phyloP scores from a whole-genome alignment of 1,284 basidiomycete genomes.

The Stereum hirsutum region DNA sequence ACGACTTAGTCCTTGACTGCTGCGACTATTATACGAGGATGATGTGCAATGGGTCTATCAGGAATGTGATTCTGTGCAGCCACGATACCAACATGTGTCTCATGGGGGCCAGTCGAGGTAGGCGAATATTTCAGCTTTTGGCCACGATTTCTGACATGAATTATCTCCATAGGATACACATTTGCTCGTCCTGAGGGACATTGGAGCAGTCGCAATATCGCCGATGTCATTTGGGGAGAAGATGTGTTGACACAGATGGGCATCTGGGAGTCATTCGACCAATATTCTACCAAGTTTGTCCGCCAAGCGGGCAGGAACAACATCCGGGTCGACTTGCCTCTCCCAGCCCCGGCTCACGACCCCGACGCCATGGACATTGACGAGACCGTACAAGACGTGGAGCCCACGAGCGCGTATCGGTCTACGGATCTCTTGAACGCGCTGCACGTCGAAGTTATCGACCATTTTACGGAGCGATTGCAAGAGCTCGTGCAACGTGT shows the following conservation, averaged over 20 bases:
- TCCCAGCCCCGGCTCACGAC: neutral
- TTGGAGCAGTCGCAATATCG: constrained; percentile 24
- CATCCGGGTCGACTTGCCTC: neutral
- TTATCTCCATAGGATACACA: too few species aligned
- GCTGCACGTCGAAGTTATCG: constrained; percentile 59
- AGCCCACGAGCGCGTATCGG: constrained; percentile 35
- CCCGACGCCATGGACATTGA: constrained; percentile 43
- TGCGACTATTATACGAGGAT: constrained; percentile 41
- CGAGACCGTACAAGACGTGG: constrained; percentile 10
- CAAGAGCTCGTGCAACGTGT: constrained; percentile 45
- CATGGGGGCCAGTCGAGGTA: too few species aligned
- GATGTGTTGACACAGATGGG: too few species aligned
- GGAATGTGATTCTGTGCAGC: constrained; percentile 39
- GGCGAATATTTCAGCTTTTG: too few species aligned
- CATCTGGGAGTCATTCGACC: constrained; percentile 9
- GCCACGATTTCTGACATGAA: too few species aligned
- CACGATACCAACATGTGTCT: constrained; percentile 57
- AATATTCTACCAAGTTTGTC: constrained; percentile 16
- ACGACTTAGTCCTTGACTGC: constrained; percentile 64
- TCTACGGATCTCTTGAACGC: constrained; percentile 55
- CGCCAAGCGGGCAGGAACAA: constrained; percentile 3
- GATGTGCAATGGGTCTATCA: constrained; percentile 10
- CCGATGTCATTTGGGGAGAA: constrained; percentile 11
- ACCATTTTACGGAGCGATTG: constrained; percentile 56
- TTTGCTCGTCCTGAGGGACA: too few species aligned